A percentile compares a stretch with the other conserved stretches of the same genome.
Evolutionary conservation across 2,329 filamentous ascomycete genomes (phyloP).

Genomic region (Fusarium torulosum): DNA sequence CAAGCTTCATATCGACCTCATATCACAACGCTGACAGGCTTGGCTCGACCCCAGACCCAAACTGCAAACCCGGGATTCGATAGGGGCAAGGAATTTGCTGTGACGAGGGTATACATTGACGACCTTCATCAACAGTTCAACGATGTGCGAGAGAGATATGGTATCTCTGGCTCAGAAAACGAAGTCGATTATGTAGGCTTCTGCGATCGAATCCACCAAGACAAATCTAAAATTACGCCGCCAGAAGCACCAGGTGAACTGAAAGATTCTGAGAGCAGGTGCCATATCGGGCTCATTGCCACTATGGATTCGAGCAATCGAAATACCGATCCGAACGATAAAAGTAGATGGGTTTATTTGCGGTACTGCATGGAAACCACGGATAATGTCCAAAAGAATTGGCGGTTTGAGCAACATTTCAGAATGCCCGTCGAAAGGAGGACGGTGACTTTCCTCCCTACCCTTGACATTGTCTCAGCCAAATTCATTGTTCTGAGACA

Average conservation of each 20-base stretch:
- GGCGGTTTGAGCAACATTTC: too few species aligned
- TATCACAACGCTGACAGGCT: neutral
- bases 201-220: neutral
- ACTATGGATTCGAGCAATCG: neutral
- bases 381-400: neutral
- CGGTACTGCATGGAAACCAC: neutral
- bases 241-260: neutral
- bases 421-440: neutral
- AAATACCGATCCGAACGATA: neutral
- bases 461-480: neutral
- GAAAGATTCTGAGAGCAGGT: too few species aligned
- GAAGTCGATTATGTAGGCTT: neutral
- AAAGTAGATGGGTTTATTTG: neutral
- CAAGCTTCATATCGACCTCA: neutral
- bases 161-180: neutral
- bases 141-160: neutral
- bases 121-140: neutral
- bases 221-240: neutral
- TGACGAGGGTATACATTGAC: neutral
- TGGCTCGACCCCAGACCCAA: neutral
- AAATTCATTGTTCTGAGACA: neutral
- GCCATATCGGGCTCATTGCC: neutral
- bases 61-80: too few species aligned
- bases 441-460: neutral
- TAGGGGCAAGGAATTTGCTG: too few species aligned